A percentile compares a stretch with the other conserved stretches of the same genome.
These are phyloP conservation scores for Neoboletus magnificus DNA, from an alignment of 768 basidiomycete genomes.

Conservation along the genomic window DNA sequence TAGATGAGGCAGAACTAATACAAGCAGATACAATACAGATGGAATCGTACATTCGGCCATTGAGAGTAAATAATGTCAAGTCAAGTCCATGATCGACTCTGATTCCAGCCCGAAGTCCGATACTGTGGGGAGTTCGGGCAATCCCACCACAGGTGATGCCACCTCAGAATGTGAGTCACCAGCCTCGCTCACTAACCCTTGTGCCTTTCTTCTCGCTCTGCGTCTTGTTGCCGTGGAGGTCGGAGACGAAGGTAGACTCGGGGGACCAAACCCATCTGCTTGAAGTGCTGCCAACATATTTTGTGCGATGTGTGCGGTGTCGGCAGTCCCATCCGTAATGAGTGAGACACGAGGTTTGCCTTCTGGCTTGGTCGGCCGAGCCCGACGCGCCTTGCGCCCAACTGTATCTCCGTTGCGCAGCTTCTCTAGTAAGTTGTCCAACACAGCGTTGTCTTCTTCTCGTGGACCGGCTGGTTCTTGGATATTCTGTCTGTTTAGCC, in stretches of 20 bases:
- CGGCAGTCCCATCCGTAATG: slow-evolving; percentile 30
- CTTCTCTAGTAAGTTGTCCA: slow-evolving; percentile 71
- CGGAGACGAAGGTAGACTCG: slow-evolving; percentile 48
- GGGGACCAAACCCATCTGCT: slow-evolving; percentile 57
- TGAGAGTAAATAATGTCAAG: slow-evolving; percentile 25
- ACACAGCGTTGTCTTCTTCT: slow-evolving; percentile 53
- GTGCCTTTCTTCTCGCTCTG: slow-evolving; percentile 25
- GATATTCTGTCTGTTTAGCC: slow-evolving; percentile 50
- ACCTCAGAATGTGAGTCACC: slow-evolving; percentile 29
- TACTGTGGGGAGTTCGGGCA: slow-evolving; percentile 26
- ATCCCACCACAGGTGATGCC: slow-evolving; percentile 22
- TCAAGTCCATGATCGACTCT: slow-evolving; percentile 23
- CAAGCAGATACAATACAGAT: slow-evolving; percentile 35
- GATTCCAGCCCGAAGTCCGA: slow-evolving; percentile 29
- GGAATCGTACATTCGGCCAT: slow-evolving; percentile 23
- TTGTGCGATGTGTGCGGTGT: slow-evolving; percentile 55
- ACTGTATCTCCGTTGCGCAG: slow-evolving; percentile 68
- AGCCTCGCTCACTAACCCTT: slow-evolving; percentile 37
- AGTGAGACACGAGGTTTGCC: slow-evolving; percentile 22
- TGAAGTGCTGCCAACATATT: slow-evolving; percentile 76
- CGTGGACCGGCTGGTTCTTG: slow-evolving; percentile 42
- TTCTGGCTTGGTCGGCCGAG: slow-evolving; percentile 39
- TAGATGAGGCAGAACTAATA: slow-evolving; percentile 24
- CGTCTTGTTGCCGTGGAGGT: slow-evolving; percentile 34
- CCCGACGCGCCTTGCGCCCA: slow-evolving; percentile 51